phyloP scores from a whole-genome alignment of 2,329 filamentous ascomycete genomes.

The Venturia aucupariae region DNA sequence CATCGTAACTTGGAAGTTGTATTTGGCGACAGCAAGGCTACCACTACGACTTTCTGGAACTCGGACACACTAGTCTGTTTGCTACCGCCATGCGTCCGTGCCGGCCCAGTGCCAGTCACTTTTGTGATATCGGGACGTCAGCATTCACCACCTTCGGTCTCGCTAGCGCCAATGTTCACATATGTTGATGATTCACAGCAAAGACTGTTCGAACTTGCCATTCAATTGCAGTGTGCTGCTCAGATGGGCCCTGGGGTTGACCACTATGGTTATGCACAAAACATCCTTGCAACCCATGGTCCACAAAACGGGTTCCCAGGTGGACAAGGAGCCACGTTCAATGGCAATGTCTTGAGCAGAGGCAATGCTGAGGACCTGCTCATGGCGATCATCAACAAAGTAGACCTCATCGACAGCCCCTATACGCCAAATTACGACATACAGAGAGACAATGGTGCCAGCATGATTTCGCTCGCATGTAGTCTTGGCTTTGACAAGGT shows the following conservation, averaged over 20 bases:
- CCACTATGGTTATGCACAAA: constrained; percentile 17
- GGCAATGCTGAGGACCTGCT: constrained; percentile 57
- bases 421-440: constrained; percentile 59
- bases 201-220: constrained; percentile 56
- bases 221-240: constrained; percentile 27
- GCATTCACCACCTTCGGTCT: constrained; percentile 34
- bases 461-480: constrained; percentile 71
- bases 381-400: constrained; percentile 65
- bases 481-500: constrained; percentile 67
- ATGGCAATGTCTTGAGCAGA: constrained; percentile 19
- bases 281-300: constrained; percentile 2
- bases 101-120: constrained; percentile 62
- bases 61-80: constrained; percentile 71
- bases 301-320: constrained; percentile 3
- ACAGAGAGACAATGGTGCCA: constrained; percentile 58
- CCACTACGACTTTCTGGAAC: constrained; percentile 73
- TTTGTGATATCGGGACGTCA: constrained; percentile 49
- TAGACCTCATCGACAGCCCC: constrained; percentile 67
- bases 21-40: constrained; percentile 63
- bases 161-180: constrained; percentile 44
- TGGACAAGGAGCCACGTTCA: constrained; percentile 14
- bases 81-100: constrained; percentile 58
- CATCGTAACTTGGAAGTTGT: constrained; percentile 72
- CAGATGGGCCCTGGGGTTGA: constrained; percentile 24
- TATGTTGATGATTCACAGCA: constrained; percentile 66